Evolutionary conservation across 164 flowering plant genomes (phyloP).

Genomic region (Annona cherimola): DNA sequence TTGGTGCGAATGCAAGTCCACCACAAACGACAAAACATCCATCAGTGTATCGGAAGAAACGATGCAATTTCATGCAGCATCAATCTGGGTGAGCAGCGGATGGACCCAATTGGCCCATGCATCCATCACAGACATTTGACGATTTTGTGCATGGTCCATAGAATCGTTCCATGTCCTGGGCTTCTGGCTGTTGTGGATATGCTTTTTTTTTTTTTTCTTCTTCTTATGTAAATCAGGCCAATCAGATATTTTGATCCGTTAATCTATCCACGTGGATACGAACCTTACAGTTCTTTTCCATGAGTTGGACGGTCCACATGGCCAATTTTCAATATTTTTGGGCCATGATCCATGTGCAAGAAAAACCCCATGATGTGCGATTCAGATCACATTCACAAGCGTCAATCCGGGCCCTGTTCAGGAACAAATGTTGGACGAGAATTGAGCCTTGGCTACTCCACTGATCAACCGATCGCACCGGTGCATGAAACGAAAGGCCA

Average conservation of each 20-base stretch:
- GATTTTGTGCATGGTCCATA: not conserved
- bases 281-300: not conserved
- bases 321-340: not conserved
- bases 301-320: not conserved
- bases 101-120: not conserved
- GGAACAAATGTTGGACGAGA: not conserved
- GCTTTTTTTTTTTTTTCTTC: no score
- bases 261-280: not conserved
- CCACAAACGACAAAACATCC: slow-evolving; percentile 14
- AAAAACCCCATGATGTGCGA: not conserved
- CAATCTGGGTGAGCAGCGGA: not conserved
- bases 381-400: not conserved
- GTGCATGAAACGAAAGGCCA: not conserved
- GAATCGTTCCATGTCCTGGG: not conserved
- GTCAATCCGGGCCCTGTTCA: not conserved
- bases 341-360: not conserved
- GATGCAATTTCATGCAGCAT: slow-evolving; percentile 1
- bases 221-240: not conserved
- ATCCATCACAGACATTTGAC: not conserved
- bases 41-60: not conserved
- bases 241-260: not conserved
- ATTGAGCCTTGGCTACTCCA: not conserved
- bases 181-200: not conserved
- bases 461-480: not conserved
- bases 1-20: slow-evolving; percentile 14